A percentile compares a stretch with the other conserved stretches of the same genome.
Conservation (phyloP, 257 asterid genomes). For the Thymus mandschuricus region DNA sequence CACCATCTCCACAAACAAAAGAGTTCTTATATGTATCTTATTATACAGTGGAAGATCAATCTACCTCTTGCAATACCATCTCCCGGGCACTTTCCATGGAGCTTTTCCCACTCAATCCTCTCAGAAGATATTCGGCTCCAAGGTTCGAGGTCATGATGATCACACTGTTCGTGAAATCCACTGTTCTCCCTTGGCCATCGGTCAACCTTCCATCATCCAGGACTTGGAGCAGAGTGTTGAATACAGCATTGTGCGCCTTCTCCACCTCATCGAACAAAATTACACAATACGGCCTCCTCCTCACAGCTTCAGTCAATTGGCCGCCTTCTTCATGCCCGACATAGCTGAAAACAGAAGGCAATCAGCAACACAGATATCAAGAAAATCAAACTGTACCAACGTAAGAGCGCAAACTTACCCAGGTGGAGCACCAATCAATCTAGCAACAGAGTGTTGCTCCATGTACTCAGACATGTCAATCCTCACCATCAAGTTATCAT, state of each 20-base stretch:
- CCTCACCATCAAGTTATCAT: constrained; percentile 73
- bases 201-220: constrained; percentile 87
- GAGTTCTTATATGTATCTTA: too few relatives aligned
- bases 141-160: constrained; percentile 93
- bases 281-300: constrained; percentile 89
- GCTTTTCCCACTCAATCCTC: constrained; percentile 69
- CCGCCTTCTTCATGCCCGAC: constrained; percentile 99
- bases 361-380: neutral
- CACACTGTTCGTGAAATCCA: constrained; percentile 79
- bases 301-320: constrained; percentile 82
- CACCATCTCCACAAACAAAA: neutral
- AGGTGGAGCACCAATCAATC: constrained; percentile 93
- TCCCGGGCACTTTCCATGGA: constrained; percentile 80
- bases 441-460: constrained; percentile 96
- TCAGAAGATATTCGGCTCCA: constrained; percentile 73
- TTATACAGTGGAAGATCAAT: too few relatives aligned
- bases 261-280: constrained; percentile 90
- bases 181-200: constrained; percentile 90
- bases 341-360: constrained; percentile 43
- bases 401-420: constrained; percentile 52
- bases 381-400: too few relatives aligned
- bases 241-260: constrained; percentile 78
- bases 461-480: constrained; percentile 95
- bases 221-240: constrained; percentile 83
- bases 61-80: constrained; percentile 85